Evolutionary conservation across 179 eudicot species (phyloP), one percentile per base, ranked within the genome.

Genomic region (Pouteria campechiana): DNA sequence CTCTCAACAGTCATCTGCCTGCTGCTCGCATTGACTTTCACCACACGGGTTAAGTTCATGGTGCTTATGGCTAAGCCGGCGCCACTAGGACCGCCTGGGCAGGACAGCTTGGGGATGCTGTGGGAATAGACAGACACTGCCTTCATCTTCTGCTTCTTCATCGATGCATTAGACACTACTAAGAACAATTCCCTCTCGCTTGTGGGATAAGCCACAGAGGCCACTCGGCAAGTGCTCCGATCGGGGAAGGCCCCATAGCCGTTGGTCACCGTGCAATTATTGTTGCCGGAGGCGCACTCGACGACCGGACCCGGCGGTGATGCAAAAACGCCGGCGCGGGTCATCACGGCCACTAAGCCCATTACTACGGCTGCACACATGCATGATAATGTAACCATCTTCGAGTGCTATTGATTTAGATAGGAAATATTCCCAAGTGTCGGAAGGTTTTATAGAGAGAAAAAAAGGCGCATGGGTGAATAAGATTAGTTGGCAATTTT

Each of bases 1-100:
- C 72, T 75, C 47, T 85, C 79, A 3, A 78, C 79, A 1, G 67
- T 75, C 44, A 81, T 55, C 2, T 50, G 60, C 64, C 48, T 27
- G 9, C 49, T 31, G 1, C 15, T 9, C 3, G 9, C 6, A 55
- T 81, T 65, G 3, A 70, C 37, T 2, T 58, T 41, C n/a, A 58
- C 13, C 3, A 58, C 34, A 0, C 46, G 64, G 52, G 70, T 66
- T 3, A 84, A 68, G 52, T 67, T 46, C 19, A 70, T 63, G 7
- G 95, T 84, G 65, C 95, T 78, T 40, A 84, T 73, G 1, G 81
- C 32, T 3, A 78, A 53, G 2, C 92, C 95, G 0, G 68, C 50
- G 1, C 70, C 64, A n/a, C n/a, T n/a, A n/a, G n/a, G n/a, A n/a
- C n/a, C n/a, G n/a, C n/a, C n/a, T n/a, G n/a, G n/a, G n/a, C n/a